Conservation (phyloP, 371 early-diverging fungal species). For the Parasitella parasitica region DNA sequence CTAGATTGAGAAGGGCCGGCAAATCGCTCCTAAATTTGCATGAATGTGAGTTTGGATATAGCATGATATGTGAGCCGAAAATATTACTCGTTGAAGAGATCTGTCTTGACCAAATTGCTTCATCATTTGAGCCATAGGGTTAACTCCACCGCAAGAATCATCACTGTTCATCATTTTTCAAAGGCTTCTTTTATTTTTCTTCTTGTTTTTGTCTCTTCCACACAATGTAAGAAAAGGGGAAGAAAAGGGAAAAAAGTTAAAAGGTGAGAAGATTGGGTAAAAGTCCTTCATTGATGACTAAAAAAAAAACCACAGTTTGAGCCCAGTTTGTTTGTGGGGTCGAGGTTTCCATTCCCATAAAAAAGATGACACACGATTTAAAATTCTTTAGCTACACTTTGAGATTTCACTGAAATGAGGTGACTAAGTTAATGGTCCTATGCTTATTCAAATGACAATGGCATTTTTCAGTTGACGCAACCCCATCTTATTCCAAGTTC, state of each 20-base stretch:
- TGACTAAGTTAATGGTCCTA: too few species aligned
- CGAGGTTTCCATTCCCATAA: not conserved
- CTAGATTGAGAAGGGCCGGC: slow-evolving; percentile 30
- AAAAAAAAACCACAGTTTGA: not conserved
- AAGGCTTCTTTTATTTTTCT: too few species aligned
- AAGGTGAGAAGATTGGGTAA: not conserved
- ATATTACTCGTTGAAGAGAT: slow-evolving; percentile 50
- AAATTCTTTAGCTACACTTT: too few species aligned
- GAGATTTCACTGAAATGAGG: too few species aligned
- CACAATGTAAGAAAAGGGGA: not conserved
- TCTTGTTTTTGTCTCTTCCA: too few species aligned
- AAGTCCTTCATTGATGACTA: not conserved
- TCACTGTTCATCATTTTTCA: slow-evolving; percentile 47
- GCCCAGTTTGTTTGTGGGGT: not conserved
- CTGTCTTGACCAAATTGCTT: slow-evolving; percentile 58
- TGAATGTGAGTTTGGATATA: not conserved
- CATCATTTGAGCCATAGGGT: slow-evolving; percentile 59
- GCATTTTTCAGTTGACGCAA: too few species aligned
- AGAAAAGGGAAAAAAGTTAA: not conserved
- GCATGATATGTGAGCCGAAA: too few species aligned
- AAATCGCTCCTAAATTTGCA: slow-evolving; percentile 36
- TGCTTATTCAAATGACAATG: too few species aligned
- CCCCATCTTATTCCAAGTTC: too few species aligned
- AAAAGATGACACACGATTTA: not conserved
- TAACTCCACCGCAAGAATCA: slow-evolving; percentile 58